These are phyloP conservation scores for Cenchrus fungigraminus DNA, from an alignment of 176 grass and related monocot genomes.

Conservation along the genomic window DNA sequence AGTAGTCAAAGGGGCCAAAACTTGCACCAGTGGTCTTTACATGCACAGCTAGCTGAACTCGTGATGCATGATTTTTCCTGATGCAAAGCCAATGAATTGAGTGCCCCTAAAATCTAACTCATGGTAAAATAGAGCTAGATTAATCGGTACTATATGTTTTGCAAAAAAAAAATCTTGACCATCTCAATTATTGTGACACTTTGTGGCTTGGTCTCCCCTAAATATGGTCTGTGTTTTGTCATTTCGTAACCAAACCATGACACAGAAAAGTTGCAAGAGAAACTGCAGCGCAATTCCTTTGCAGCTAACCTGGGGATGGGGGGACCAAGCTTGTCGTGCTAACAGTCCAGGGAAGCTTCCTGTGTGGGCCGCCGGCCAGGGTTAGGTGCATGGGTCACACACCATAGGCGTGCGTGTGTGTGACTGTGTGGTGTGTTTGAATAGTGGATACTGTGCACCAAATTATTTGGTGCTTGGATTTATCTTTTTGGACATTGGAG, in stretches of 20 bases:
- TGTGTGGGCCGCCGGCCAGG: too few relatives aligned
- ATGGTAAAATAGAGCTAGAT: too few relatives aligned
- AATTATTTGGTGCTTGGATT: too few relatives aligned
- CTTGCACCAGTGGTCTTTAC: not conserved
- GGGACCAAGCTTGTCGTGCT: not conserved
- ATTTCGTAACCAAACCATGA: conserved; percentile 16
- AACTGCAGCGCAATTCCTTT: not conserved
- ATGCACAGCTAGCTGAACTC: not conserved
- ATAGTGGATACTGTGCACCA: not conserved
- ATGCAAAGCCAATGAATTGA: not conserved
- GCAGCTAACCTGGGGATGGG: conserved; percentile 4
- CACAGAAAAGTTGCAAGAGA: not conserved
- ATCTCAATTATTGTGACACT: not conserved
- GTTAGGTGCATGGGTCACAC: not conserved
- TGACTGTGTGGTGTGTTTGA: not conserved
- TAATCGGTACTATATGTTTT: too few relatives aligned
- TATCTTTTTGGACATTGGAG: too few relatives aligned
- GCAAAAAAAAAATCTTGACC: not conserved
- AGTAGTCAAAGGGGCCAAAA: not conserved
- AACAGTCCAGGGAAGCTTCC: not conserved
- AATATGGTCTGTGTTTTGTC: not conserved
- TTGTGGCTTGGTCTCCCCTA: not conserved
- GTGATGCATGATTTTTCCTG: not conserved
- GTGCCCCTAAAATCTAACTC: not conserved
- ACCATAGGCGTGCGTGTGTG: not conserved